phyloP scores from a whole-genome alignment of 192 early-diverging fungal genomes.

The Thoreauomyces humboldtii region DNA sequence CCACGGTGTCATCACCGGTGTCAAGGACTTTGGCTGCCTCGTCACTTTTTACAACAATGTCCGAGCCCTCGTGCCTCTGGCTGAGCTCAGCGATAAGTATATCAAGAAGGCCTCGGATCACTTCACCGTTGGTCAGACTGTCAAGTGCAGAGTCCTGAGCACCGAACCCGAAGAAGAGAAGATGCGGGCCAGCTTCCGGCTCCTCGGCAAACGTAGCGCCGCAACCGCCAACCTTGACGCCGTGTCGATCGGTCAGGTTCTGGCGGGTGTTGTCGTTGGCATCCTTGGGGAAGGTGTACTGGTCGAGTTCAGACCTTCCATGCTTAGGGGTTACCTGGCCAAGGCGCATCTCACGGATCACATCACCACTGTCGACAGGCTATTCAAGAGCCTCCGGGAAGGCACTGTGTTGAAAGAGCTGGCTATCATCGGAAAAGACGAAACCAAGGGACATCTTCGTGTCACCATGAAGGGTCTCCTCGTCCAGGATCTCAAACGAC shows the following conservation, averaged over 20 bases:
- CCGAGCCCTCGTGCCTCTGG: slow-evolving; percentile 64
- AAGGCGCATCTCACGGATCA: slow-evolving; percentile 71
- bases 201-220: slow-evolving; percentile 31
- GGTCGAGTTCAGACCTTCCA: slow-evolving; percentile 58
- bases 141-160: slow-evolving; percentile 72
- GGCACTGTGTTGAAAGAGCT: slow-evolving; percentile 49
- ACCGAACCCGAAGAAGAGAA: slow-evolving; percentile 54
- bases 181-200: slow-evolving; percentile 71
- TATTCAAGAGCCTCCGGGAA: slow-evolving; percentile 37
- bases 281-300: slow-evolving; percentile 47
- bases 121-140: slow-evolving; percentile 70
- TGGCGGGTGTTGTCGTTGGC: slow-evolving; percentile 56
- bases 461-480: slow-evolving; percentile 67
- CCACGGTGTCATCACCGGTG: slow-evolving; percentile 61
- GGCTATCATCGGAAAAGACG: slow-evolving; percentile 54
- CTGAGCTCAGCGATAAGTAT: slow-evolving; percentile 55
- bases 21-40: slow-evolving; percentile 65
- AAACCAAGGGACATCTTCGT: slow-evolving; percentile 40
- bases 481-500: slow-evolving; percentile 53
- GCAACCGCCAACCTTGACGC: slow-evolving; percentile 33
- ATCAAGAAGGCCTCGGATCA: slow-evolving; percentile 58
- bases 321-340: slow-evolving; percentile 52
- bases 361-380: slow-evolving; percentile 31
- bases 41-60: slow-evolving; percentile 79
- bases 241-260: slow-evolving; percentile 45